Percentiles rank a stretch among this genome's conserved stretches.
Evolutionary conservation across 2,329 filamentous ascomycete genomes (phyloP).

Genomic region (Blumeria hordei): DNA sequence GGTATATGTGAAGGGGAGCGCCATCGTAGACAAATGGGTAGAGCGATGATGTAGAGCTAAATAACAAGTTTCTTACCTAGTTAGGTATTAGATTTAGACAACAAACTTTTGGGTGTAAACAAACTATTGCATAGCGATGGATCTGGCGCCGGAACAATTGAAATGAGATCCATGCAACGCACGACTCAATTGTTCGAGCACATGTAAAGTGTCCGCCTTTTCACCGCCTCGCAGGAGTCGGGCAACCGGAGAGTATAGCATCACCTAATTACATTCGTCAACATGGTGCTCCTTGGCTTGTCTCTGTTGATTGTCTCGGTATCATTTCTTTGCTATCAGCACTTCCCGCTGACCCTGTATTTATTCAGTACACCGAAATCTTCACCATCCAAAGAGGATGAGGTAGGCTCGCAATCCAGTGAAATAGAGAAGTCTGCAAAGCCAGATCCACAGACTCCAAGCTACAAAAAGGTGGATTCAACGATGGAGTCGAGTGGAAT

Average conservation of each 20-base stretch:
- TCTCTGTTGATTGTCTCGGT: conserved; percentile 38
- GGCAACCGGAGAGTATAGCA: too few species aligned
- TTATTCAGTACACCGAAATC: neutral
- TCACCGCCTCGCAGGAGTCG: too few species aligned
- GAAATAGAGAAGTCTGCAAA: too few species aligned
- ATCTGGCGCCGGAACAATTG: neutral
- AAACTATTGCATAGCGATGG: neutral
- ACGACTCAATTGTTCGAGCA: neutral
- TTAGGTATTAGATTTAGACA: neutral
- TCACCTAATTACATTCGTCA: neutral
- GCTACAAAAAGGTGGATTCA: too few species aligned
- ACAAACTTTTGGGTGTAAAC: neutral
- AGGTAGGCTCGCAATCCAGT: too few species aligned
- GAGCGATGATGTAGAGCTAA: too few species aligned
- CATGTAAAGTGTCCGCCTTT: too few species aligned
- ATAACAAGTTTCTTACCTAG: neutral
- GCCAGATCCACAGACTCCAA: too few species aligned
- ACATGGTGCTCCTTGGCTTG: conserved; percentile 32
- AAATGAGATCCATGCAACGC: neutral
- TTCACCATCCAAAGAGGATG: too few species aligned
- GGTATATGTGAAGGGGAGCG: too few species aligned
- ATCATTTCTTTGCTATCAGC: conserved; percentile 29
- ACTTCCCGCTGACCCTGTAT: conserved; percentile 20
- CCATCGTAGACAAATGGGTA: too few species aligned
- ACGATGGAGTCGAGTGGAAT: too few species aligned